Base-by-base conservation (phyloP, 352 stramenopile genomes). In the Phytophthora capsici region DNA sequence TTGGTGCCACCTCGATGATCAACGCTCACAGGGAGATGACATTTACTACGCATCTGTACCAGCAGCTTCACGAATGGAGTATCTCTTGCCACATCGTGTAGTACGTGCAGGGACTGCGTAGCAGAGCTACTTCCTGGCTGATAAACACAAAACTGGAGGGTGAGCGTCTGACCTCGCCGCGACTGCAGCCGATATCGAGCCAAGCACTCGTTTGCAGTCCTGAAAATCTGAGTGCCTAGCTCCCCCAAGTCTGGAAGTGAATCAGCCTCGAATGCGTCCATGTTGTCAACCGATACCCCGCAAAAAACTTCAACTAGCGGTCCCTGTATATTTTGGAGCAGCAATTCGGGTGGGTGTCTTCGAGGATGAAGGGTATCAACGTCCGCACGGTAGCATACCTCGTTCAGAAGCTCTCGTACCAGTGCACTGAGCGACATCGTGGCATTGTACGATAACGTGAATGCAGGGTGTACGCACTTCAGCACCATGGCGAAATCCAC, bases 401-500 rank as follows among this genome's bases (percentile, higher is more conserved):
- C 75, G 43, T 84, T 87, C 36, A 84, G 61, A 48, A 87, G 56
- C 46, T 88, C 74, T 30, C 80, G 80, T 13, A 86, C 67, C 14
- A 88, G 55, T 17, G 75, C 80, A 25, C 75, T 80, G 38, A 88
- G 68, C 41, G 86, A 47, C 34, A 73, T 69, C 1, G 75, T 84
- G 14, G 80, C 75, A 43, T 79, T 82, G 65, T 86, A 84, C 10
- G 75, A 75, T 6, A 88, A 67, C 17, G 80, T 86, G 75, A 85
- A 86, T 49, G 77, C 79, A 17, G 79, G 77, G 43, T 88, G 80
- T 16, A 77, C 80, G 52, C 77, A 84, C 68, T 86, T 86, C 59
- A 88, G 75, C 50, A 86, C 75, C 47, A 61, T 82, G 10, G 77
- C 75, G 16, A 88, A 88, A 52, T 88, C 80, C 41, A 84, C 75